Conservation (phyloP, 805 yeast genomes). For the Vanderwaltozyma yarrowii region DNA sequence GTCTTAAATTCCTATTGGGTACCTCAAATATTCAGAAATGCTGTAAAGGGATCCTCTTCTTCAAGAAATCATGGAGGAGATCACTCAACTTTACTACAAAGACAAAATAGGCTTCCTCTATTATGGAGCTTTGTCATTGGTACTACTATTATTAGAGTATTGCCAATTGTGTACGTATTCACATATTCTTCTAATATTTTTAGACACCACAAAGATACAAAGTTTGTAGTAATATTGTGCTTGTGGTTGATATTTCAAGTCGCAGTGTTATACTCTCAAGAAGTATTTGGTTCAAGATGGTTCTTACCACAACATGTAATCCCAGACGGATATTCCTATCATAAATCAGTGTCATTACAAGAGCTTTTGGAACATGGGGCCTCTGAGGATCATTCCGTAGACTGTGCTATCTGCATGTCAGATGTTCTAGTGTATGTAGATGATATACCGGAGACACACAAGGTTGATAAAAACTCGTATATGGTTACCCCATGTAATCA, state of each 20-base stretch:
- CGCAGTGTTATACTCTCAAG: constrained; percentile 48
- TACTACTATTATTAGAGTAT: constrained; percentile 47
- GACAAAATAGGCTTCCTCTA: constrained; percentile 42
- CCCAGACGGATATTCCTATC: constrained; percentile 81
- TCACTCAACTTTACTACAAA: constrained; percentile 10
- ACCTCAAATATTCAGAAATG: constrained; percentile 77
- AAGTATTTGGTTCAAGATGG: constrained; percentile 66
- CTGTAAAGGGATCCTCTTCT: constrained; percentile 22
- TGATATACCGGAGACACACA: constrained; percentile 25
- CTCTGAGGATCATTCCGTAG: constrained; percentile 37
- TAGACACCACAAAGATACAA: constrained; percentile 54
- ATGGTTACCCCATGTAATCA: constrained; percentile 91
- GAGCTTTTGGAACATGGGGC: constrained; percentile 25
- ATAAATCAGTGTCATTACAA: constrained; percentile 28
- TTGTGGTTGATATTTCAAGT: constrained; percentile 58
- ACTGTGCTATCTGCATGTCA: constrained; percentile 88
- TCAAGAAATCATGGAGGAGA: constrained; percentile 11
- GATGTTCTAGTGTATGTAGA: constrained; percentile 35
- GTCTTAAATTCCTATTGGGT: constrained; percentile 68
- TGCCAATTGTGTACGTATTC: constrained; percentile 59
- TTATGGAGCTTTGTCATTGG: constrained; percentile 70
- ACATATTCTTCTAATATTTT: constrained; percentile 47
- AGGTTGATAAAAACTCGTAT: constrained; percentile 38
- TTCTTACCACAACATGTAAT: constrained; percentile 64
- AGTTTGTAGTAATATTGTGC: constrained; percentile 36